Conservation (phyloP, 192 early-diverging fungal species). For the Gryganskiella cystojenkinii region DNA sequence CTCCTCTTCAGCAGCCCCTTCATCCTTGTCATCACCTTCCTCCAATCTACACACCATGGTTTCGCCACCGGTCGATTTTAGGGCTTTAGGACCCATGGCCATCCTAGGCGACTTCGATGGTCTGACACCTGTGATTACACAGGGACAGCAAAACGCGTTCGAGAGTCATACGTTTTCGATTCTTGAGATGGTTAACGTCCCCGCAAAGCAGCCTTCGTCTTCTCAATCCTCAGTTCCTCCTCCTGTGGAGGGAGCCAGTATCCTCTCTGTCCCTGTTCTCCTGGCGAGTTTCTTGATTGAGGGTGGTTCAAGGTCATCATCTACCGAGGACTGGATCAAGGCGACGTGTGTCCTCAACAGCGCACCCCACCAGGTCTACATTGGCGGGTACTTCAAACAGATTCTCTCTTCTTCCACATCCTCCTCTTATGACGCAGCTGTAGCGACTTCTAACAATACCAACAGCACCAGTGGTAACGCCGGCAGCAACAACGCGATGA, state of each 20-base stretch:
- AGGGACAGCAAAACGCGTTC: constrained; percentile 34
- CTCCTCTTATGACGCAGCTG: not conserved
- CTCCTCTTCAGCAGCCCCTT: not conserved
- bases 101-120: constrained; percentile 43
- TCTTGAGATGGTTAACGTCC: constrained; percentile 19
- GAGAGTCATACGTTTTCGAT: constrained; percentile 33
- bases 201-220: not conserved
- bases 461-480: not conserved
- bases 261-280: constrained; percentile 27
- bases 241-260: not conserved
- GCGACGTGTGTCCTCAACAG: constrained; percentile 34
- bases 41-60: not conserved
- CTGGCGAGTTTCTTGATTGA: constrained; percentile 32
- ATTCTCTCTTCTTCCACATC: not conserved
- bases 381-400: constrained; percentile 42
- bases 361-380: constrained; percentile 42
- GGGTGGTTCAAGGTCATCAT: not conserved
- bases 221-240: no score
- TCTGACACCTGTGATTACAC: constrained; percentile 24
- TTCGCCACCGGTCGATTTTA: constrained; percentile 36
- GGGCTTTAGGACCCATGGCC: constrained; percentile 34
- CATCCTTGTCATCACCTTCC: not conserved
- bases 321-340: constrained; percentile 11
- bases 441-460: not conserved
- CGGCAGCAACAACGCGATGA: not conserved